phyloP scores from a whole-genome alignment of 2,329 filamentous ascomycete genomes.

The Epicoccum nigrum region DNA sequence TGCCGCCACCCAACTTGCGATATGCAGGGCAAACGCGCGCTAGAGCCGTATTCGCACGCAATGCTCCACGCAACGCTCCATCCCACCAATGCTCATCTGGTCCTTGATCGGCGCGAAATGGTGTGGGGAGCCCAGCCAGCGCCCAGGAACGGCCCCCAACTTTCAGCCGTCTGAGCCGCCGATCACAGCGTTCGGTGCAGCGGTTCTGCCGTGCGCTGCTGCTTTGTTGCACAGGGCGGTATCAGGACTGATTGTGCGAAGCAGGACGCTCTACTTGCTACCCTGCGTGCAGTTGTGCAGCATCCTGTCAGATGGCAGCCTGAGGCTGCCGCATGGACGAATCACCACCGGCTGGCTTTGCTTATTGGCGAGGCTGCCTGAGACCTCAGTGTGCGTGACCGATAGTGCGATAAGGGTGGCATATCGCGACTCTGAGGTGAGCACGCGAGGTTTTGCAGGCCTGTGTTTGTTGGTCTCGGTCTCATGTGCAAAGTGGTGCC shows the following conservation, averaged over 20 bases:
- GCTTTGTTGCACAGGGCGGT: constrained; percentile 1
- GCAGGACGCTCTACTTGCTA: not conserved
- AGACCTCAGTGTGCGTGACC: constrained; percentile 11
- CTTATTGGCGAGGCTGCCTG: constrained; percentile 2
- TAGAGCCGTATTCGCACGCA: constrained; percentile 15
- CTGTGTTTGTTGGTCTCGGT: not conserved
- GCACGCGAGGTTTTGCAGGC: constrained; percentile 5
- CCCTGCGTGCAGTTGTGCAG: not conserved
- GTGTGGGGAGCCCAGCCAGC: constrained; percentile 9
- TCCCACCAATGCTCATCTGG: constrained; percentile 26
- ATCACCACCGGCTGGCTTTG: not conserved
- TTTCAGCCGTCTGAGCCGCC: constrained; percentile 13
- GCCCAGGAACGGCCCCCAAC: constrained; percentile 9
- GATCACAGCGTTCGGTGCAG: constrained; percentile 1
- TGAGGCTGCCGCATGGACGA: not conserved
- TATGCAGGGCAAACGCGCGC: constrained; percentile 38
- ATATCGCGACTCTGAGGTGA: constrained; percentile 10
- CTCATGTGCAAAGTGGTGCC: not conserved
- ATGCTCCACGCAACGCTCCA: too few relatives aligned
- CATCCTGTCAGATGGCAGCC: constrained; percentile 3
- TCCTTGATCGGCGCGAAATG: constrained; percentile 11
- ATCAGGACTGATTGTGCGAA: not conserved
- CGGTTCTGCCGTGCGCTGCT: not conserved
- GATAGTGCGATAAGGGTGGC: constrained; percentile 18
- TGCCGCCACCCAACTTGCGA: constrained; percentile 9